Evolutionary conservation across 2,329 filamentous ascomycete genomes (phyloP), one percentile per base, ranked within the genome.

Genomic region (Nectriaceae sp.): DNA sequence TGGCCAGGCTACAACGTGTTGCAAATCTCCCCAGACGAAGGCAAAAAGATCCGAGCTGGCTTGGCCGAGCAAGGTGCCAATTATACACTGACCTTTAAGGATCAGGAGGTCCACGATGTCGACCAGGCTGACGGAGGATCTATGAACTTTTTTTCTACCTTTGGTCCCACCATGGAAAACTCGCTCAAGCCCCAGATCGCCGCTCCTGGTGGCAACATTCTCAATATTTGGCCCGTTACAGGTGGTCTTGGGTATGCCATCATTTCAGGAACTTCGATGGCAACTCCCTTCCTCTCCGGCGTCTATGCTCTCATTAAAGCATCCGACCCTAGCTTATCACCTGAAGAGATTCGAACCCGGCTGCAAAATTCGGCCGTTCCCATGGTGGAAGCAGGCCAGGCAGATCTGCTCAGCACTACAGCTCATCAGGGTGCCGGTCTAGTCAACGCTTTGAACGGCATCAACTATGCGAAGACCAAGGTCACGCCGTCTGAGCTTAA

Each of bases 241-340:
- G 42, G 54, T 1, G 46, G 56, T 16, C 11, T 37, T 37, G 64
- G 62, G 11, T 72, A 69, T 22, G 61, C 62, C 3, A 65, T 69
- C 21, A 54, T 70, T 16, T 64, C 61, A 2, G 69, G 68, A 2
- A 71, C 69, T 1, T 69, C 66, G 3, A 71, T 71, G 69, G 47
- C 68, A 1, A 64, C 67, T 1, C 68, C 69, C 1, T 70, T 63
- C 40, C 48, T 66, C 1, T 57, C 65, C 16, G 68, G 60, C 4
- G 63, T 59, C 3, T 69, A 65, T 24, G 69, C 68, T 6, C 59
- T 71, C 5, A 53, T 71, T 8, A 71, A 69, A 44, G 67, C 61
- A 2, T 60, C 61, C 22, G 59, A 59, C 37, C 68, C 66, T 1
- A 37, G 52, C 5, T 41, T 63, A 4, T 62, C 55, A 1, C 47